A percentile compares a stretch with the other conserved stretches of the same genome.
Evolutionary conservation across 1,139 yeast species (phyloP).

Genomic region (Hyphopichia khmerensis): DNA sequence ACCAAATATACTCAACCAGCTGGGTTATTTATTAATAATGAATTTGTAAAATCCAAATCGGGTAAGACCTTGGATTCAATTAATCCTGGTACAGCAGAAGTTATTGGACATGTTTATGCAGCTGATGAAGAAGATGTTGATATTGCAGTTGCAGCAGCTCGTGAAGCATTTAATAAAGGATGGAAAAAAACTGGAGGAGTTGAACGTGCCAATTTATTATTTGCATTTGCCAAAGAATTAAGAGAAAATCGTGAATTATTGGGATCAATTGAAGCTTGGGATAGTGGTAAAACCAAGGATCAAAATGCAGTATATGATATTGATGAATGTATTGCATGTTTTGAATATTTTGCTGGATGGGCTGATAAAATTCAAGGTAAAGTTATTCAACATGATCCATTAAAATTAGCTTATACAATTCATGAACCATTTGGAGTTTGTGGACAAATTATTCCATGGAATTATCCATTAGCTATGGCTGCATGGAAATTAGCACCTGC

Average conservation of each 20-base stretch:
- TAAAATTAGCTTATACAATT: constrained; percentile 71
- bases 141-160: constrained; percentile 72
- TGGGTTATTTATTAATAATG: constrained; percentile 81
- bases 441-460: constrained; percentile 73
- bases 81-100: constrained; percentile 68
- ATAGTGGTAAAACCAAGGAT: constrained; percentile 72
- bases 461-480: constrained; percentile 60
- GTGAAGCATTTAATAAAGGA: constrained; percentile 56
- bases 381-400: constrained; percentile 63
- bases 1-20: constrained; percentile 59
- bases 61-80: constrained; percentile 65
- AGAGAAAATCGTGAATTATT: constrained; percentile 57
- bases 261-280: constrained; percentile 73
- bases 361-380: constrained; percentile 78
- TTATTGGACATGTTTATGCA: constrained; percentile 62
- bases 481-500: constrained; percentile 65
- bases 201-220: constrained; percentile 53
- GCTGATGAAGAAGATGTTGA: constrained; percentile 74
- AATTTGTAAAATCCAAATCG: constrained; percentile 61
- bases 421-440: constrained; percentile 84
- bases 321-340: constrained; percentile 53
- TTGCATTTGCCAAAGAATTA: constrained; percentile 60
- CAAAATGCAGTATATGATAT: constrained; percentile 55
- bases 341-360: constrained; percentile 80
- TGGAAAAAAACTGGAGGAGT: constrained; percentile 48